A percentile compares a stretch with the other conserved stretches of the same genome.
Conservation (phyloP, 331 rosid genomes). For the Saraca asoca region DNA sequence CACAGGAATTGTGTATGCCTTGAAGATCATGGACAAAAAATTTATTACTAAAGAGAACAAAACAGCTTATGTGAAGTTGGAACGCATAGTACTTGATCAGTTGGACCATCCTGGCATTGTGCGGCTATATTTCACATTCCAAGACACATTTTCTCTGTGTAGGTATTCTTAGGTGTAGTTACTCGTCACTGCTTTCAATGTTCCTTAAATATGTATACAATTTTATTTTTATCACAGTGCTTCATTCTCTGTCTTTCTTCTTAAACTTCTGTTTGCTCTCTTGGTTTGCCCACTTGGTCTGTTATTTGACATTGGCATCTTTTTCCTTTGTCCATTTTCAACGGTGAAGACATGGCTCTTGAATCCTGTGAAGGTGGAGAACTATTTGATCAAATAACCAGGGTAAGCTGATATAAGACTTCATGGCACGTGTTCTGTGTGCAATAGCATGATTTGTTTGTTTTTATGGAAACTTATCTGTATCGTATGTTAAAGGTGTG, state of each 20-base stretch:
- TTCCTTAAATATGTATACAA: slow-evolving; percentile 5
- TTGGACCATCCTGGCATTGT: slow-evolving; percentile 97
- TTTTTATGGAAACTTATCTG: background rate
- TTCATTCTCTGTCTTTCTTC: slow-evolving; percentile 26
- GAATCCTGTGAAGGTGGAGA: slow-evolving; percentile 99
- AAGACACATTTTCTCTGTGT: slow-evolving; percentile 94
- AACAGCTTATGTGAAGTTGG: slow-evolving; percentile 98
- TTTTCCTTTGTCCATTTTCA: slow-evolving; percentile 29
- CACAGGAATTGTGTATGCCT: slow-evolving; percentile 79
- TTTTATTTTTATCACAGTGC: slow-evolving; percentile 12
- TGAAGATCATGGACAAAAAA: slow-evolving; percentile 98
- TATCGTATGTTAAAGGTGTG: slow-evolving; percentile 7
- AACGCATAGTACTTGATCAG: slow-evolving; percentile 97
- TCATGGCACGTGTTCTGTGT: slow-evolving; percentile 23
- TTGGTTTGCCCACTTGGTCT: slow-evolving; percentile 35
- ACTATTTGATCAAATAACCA: slow-evolving; percentile 95
- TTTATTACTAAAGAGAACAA: slow-evolving; percentile 97
- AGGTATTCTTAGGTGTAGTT: slow-evolving; percentile 52
- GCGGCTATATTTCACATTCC: slow-evolving; percentile 92
- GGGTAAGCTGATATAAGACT: slow-evolving; percentile 63
- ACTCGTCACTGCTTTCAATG: background rate
- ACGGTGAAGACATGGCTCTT: slow-evolving; percentile 89
- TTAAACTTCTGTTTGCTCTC: slow-evolving; percentile 12
- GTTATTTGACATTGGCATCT: slow-evolving; percentile 37
- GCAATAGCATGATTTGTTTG: slow-evolving; percentile 27